Base-by-base conservation (phyloP, 768 basidiomycete species). In the Neoboletus magnificus region DNA sequence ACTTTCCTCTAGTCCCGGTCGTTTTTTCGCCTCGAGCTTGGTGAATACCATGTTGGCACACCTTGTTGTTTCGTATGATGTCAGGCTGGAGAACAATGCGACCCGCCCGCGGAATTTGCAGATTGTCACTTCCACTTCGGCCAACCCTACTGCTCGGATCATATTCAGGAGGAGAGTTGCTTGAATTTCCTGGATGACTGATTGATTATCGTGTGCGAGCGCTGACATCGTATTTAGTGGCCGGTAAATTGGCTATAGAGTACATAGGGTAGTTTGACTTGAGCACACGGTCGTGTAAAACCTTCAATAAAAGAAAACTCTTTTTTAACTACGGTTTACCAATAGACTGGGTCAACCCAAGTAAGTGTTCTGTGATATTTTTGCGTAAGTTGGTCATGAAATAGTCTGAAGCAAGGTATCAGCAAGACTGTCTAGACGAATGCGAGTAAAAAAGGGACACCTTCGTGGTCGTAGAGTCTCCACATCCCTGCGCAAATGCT, bases 11-110 rank as follows among this genome's bases (percentile, higher is more conserved):
- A 62, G 62, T 18, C 62, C 60, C 3, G 60, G 60, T 7, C 60
- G 60, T 11, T 62, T 62, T 46, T 54, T 62, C 2, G 56, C 51
- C 1, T 42, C 41, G 1, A 42, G 3, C 27, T 16, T 7, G 11
- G 33, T 62, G 7, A 62, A 59, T 10, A 50, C 54, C 1, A 62
- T 64, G 58, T n/a, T 65, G 13, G 64, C 64, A 3, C 54, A 58
- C 25, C 1, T 65, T 2, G 36, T 65, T n/a, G 1, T 52, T 3
- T 43, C 60, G 3, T 65, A 65, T 20, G 64, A 65, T 13, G 3
- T 65, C 32, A 59, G 59, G 20, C 32, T 64, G 23, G 60, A 50
- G 18, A 48, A 54, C 2, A 41, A 44, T 6, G 16, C 18, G 15
- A 13, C 39, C 5, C 33, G 47, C 5, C 55, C 62, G 20, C 43